Evolutionary conservation across 2,329 filamentous ascomycete genomes (phyloP), one percentile per base, ranked within the genome.

Genomic region (Monilinia vaccinii-corymbosi): DNA sequence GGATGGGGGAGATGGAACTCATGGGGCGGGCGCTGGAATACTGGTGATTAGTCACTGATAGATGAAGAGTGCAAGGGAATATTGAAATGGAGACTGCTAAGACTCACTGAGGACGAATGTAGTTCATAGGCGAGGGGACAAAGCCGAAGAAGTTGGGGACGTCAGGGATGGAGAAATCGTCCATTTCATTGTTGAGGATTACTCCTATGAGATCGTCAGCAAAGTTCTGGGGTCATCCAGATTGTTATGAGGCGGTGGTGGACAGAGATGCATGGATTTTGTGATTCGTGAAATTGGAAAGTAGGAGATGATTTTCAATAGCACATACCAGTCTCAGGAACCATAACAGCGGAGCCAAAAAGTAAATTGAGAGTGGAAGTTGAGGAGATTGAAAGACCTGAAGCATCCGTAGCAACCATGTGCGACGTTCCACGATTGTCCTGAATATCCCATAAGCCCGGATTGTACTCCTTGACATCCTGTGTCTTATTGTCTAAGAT

Each of bases 311-410:
- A 38, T 18, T 36, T 16, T 3, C 16, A 56, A 55, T 42, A 31
- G 10, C 45, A 60, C 60, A 76, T 61, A 96, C 92, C 92, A 0
- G 91, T 92, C 66, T 87, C 81, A 0, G 91, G 89, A 0, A 93
- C 87, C 74, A 96, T 84, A 64, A 96, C 73, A 23, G 84, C 79
- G 32, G 85, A 87, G 49, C 93, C 93, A 68, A 96, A 97, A 3
- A 94, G 79, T 5, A 94, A 78, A 73, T 97, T 97, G 60, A 97
- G 78, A 0, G 93, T 97, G 0, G 91, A 94, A 0, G 92, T 97
- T 14, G 91, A 79, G 1, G 88, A 87, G 40, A 95, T 81, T 2
- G 91, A 85, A 72, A 96, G 78, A 8, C 92, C 92, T 0, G 81
- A 79, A 9, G 74, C 73, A 72, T 97, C 93, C 0, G 86, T 84